Evolutionary conservation across 805 yeast genomes (phyloP).

Genomic region (Lachancea cidri): DNA sequence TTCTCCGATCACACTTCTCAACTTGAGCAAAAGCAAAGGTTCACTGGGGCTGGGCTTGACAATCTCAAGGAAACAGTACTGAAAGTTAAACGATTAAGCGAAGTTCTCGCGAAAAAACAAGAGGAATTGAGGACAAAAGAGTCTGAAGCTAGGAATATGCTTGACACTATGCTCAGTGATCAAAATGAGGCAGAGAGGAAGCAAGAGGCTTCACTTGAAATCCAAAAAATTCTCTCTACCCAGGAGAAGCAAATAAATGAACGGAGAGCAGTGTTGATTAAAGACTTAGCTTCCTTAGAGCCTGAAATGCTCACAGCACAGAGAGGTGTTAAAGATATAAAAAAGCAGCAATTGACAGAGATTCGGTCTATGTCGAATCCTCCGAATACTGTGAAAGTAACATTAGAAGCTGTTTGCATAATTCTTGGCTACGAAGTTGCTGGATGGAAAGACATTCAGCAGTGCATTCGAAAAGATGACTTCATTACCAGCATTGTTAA

Average conservation of each 20-base stretch:
- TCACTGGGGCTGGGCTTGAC: conserved; percentile 67
- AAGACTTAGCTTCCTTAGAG: conserved; percentile 69
- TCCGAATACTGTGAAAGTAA: conserved; percentile 77
- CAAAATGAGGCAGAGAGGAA: conserved; percentile 92
- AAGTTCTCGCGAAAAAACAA: conserved; percentile 49
- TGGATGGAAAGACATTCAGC: conserved; percentile 80
- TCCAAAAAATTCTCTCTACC: conserved; percentile 59
- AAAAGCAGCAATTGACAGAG: conserved; percentile 88
- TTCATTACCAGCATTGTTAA: conserved; percentile 78
- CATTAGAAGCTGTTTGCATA: conserved; percentile 83
- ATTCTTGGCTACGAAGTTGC: conserved; percentile 65
- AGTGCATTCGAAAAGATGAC: conserved; percentile 76
- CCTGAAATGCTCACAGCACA: conserved; percentile 84
- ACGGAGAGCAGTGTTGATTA: conserved; percentile 50
- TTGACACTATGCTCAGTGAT: conserved; percentile 70
- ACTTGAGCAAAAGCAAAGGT: conserved; percentile 64
- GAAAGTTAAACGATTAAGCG: conserved; percentile 57
- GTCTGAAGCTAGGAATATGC: conserved; percentile 61
- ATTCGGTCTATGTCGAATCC: conserved; percentile 86
- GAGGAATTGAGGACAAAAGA: conserved; percentile 49
- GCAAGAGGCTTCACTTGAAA: conserved; percentile 75
- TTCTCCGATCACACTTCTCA: conserved; percentile 42
- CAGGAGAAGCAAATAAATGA: conserved; percentile 59
- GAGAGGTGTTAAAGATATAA: conserved; percentile 84
- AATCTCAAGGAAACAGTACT: conserved; percentile 72